Evolutionary conservation across 2,329 filamentous ascomycete genomes (phyloP).

Genomic region (Moelleriella libera): DNA sequence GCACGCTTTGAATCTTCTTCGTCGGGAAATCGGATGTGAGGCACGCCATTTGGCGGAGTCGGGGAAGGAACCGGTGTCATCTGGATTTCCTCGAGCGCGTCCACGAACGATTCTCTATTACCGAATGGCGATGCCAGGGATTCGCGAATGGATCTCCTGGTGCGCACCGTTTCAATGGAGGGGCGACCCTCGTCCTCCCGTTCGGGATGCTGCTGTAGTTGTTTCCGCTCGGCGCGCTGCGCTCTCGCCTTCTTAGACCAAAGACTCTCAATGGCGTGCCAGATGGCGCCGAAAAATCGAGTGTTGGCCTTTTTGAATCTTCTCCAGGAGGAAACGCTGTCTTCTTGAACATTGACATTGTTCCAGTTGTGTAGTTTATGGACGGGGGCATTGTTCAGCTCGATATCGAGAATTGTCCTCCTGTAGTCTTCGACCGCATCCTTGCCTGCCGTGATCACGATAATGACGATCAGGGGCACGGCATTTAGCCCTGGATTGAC

Average conservation of each 20-base stretch:
- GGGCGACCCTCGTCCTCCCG: constrained; percentile 39
- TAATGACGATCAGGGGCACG: constrained; percentile 85
- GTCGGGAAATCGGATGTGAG: constrained; percentile 24
- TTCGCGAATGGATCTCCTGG: constrained; percentile 19
- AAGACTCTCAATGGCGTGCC: constrained; percentile 27
- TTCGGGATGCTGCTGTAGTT: constrained; percentile 7
- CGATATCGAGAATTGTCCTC: constrained; percentile 77
- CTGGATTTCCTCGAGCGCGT: constrained; percentile 61
- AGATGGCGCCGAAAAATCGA: constrained; percentile 39
- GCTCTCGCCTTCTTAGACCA: constrained; percentile 37
- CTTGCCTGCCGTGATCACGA: constrained; percentile 78
- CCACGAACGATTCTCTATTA: constrained; percentile 36
- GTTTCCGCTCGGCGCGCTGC: constrained; percentile 34
- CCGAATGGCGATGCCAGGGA: constrained; percentile 35
- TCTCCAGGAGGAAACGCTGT: constrained; percentile 76
- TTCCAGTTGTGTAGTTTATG: constrained; percentile 79
- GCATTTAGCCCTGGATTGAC: constrained; percentile 80
- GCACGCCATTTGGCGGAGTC: constrained; percentile 27
- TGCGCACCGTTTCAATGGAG: constrained; percentile 33
- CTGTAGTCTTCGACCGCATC: constrained; percentile 94
- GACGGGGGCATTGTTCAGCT: constrained; percentile 91
- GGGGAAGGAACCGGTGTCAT: constrained; percentile 93
- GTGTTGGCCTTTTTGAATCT: constrained; percentile 80
- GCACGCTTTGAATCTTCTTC: constrained; percentile 18
- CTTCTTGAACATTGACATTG: constrained; percentile 86